Conservation (phyloP, 495 filamentous ascomycete species). For the Xylaria cubensis region DNA sequence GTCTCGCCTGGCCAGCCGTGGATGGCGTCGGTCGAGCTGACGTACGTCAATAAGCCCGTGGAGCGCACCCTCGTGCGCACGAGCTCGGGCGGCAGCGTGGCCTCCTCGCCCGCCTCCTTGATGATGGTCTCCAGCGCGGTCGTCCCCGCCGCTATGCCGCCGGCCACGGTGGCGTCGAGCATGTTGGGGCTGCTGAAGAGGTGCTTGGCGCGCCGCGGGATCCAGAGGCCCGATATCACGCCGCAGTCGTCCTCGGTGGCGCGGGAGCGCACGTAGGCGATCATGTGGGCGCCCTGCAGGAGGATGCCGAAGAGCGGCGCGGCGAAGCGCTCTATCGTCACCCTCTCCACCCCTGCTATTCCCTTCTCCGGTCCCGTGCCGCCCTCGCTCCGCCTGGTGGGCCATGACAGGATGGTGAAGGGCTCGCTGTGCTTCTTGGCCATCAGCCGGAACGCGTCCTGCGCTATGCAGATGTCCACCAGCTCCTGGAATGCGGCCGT, state of each 20-base stretch:
- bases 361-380: background rate
- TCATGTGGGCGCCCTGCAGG: conserved; percentile 56
- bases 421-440: conserved; percentile 53
- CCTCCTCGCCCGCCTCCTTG: conserved; percentile 62
- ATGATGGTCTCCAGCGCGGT: conserved; percentile 57
- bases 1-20: conserved; percentile 60
- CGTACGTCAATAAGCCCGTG: conserved; percentile 51
- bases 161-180: conserved; percentile 64
- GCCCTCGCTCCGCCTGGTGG: conserved; percentile 45
- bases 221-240: conserved; percentile 55
- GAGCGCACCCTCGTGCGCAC: conserved; percentile 39
- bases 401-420: conserved; percentile 46
- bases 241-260: conserved; percentile 30
- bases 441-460: conserved; percentile 47
- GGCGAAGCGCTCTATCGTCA: conserved; percentile 56
- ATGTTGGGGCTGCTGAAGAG: conserved; percentile 59
- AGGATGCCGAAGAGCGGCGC: conserved; percentile 60
- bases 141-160: conserved; percentile 53
- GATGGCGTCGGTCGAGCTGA: conserved; percentile 41
- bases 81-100: conserved; percentile 48
- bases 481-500: conserved; percentile 45
- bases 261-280: conserved; percentile 47
- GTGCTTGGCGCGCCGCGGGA: conserved; percentile 51
- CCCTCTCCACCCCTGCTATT: background rate
- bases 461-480: conserved; percentile 45